These are phyloP conservation scores for Magnaporthiopsis rhizophila DNA, from an alignment of 2,329 filamentous ascomycete species.

Conservation along the genomic window DNA sequence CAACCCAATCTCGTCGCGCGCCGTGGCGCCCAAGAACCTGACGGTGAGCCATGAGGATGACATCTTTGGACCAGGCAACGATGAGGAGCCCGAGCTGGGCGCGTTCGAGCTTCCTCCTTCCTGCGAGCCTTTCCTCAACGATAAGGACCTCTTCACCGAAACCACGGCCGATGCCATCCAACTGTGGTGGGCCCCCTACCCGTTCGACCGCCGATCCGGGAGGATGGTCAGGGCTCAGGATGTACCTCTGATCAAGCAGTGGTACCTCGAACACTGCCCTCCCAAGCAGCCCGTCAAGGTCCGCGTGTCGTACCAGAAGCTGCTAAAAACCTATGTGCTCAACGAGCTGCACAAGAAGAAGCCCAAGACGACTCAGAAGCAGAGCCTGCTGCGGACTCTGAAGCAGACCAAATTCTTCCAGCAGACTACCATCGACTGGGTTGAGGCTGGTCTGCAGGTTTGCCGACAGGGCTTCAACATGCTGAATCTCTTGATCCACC, in stretches of 20 bases:
- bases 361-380: slow-evolving; percentile 91
- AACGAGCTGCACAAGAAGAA: slow-evolving; percentile 96
- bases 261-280: slow-evolving; percentile 94
- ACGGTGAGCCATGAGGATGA: slow-evolving; percentile 87
- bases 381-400: slow-evolving; percentile 79
- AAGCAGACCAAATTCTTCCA: slow-evolving; percentile 99
- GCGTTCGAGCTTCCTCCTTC: slow-evolving; percentile 75
- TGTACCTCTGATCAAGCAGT: slow-evolving; percentile 94
- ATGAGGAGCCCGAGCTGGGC: slow-evolving; percentile 67
- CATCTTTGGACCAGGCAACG: slow-evolving; percentile 74
- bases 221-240: slow-evolving; percentile 96
- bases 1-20: slow-evolving; percentile 93
- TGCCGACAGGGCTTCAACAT: slow-evolving; percentile 99
- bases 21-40: slow-evolving; percentile 91
- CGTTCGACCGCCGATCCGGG: slow-evolving; percentile 88
- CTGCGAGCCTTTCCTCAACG: slow-evolving; percentile 79
- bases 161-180: slow-evolving; percentile 88
- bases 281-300: slow-evolving; percentile 88
- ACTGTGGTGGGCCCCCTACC: slow-evolving; percentile 96
- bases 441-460: slow-evolving; percentile 95
- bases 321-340: slow-evolving; percentile 90
- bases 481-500: slow-evolving; percentile 93
- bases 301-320: slow-evolving; percentile 94
- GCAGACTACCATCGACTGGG: slow-evolving; percentile 98
- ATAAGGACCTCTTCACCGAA: slow-evolving; percentile 80